Conservation (phyloP, 768 basidiomycete genomes). For the Leucosporidium creatinivorum region DNA sequence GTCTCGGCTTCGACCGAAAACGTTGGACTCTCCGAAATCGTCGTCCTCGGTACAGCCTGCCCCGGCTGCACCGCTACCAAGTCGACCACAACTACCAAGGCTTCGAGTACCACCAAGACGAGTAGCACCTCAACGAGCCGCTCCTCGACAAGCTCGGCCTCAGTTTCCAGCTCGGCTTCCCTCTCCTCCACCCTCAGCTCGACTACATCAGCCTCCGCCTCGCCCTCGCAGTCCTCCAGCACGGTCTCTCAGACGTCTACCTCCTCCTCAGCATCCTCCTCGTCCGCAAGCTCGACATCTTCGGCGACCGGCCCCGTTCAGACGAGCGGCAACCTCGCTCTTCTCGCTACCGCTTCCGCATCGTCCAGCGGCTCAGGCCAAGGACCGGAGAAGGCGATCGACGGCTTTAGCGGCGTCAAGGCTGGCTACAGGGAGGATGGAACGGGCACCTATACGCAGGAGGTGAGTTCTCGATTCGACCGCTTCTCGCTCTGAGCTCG, state of each 20-base stretch:
- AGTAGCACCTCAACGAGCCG: constrained; percentile 18
- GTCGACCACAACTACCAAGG: background rate
- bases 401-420: constrained; percentile 20
- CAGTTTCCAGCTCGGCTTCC: constrained; percentile 9
- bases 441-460: constrained; percentile 2
- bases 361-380: constrained; percentile 3
- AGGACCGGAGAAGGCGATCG: constrained; percentile 11
- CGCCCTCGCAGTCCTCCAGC: too few relatives aligned
- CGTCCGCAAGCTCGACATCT: constrained; percentile 7
- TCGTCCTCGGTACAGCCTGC: too few relatives aligned
- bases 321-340: constrained; percentile 14
- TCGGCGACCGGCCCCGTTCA: too few relatives aligned
- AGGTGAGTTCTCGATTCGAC: too few relatives aligned
- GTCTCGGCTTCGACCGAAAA: constrained; percentile 7
- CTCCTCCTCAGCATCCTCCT: background rate
- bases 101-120: too few relatives aligned
- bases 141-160: constrained; percentile 5
- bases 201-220: too few relatives aligned
- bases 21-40: constrained; percentile 29
- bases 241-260: too few relatives aligned
- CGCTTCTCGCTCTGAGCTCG: background rate
- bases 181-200: too few relatives aligned
- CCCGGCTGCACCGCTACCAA: too few relatives aligned
- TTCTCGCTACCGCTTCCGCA: constrained; percentile 1
- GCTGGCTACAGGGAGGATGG: background rate